Evolutionary conservation across 208 protist species (phyloP).

Genomic region (Leishmania tropica): DNA sequence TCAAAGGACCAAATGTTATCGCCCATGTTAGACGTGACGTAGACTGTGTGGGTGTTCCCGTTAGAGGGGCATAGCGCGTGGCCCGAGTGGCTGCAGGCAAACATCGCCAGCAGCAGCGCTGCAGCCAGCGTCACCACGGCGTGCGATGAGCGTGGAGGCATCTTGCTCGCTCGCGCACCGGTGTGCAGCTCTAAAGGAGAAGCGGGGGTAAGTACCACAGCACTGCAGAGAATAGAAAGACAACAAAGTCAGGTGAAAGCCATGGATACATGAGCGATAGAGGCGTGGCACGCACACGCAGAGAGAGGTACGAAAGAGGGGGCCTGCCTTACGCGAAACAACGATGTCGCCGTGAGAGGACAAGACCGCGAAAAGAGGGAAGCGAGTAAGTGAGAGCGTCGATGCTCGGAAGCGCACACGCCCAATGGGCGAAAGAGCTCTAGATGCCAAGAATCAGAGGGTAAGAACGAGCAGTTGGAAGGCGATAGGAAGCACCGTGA

Average conservation of each 20-base stretch:
- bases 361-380: background rate
- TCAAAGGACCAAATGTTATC: constrained; percentile 91
- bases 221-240: background rate
- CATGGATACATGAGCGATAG: background rate
- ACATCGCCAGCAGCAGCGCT: constrained; percentile 22
- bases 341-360: background rate
- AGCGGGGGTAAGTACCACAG: background rate
- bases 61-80: constrained; percentile 76
- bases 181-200: background rate
- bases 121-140: constrained; percentile 9
- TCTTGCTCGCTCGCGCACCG: background rate
- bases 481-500: background rate
- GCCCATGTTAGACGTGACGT: constrained; percentile 89
- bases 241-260: background rate
- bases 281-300: background rate
- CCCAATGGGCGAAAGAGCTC: background rate
- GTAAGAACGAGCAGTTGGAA: background rate
- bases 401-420: background rate
- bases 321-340: background rate
- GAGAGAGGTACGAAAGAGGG: background rate
- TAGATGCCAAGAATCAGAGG: background rate
- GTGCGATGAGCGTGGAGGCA: background rate
- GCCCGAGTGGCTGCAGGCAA: constrained; percentile 20
- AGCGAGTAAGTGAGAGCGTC: background rate
- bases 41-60: constrained; percentile 86